Evolutionary conservation across 345 rosid species (phyloP), one percentile per base, ranked within the genome.

Genomic region (Citrus glauca): DNA sequence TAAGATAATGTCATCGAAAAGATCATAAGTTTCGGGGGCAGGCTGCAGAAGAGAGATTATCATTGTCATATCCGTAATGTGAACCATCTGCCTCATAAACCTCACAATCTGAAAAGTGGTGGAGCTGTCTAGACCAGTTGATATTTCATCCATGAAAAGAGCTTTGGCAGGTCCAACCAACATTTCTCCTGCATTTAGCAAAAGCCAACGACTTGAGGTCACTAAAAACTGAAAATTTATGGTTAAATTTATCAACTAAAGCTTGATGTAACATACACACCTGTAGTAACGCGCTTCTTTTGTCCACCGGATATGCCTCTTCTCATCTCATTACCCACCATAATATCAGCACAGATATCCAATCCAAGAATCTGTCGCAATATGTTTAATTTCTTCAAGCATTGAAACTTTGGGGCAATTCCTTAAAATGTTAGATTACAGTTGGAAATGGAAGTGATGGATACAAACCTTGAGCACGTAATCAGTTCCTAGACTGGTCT

Each of bases 281-380:
- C 93, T 8, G 91, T 90, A 32, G 90, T 90, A 22, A 88, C 88
- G 8, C 93, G 86, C 74, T 88, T 88, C 86, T 86, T 88, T 61
- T 90, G 90, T 62, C 94, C 91, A 4, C 94, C 94, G 0, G 92
- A 90, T 53, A 90, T 88, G 60, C 90, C 93, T 69, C 93, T 81
- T 69, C 87, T 85, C 93, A 90, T 88, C 1, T 86, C 89, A 83
- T 90, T 82, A 27, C 93, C 93, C 75, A 90, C 90, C 83, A 85
- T 83, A 40, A 81, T 88, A 77, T 90, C 90, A 72, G 87, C 84
- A 68, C 93, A 88, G 7, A 87, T 84, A 35, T 90, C 91, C 32
- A 88, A 71, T 66, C 93, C 93, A 8, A 90, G 86, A 57, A 88
- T 88, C 90, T 90, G 80, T 73, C 25, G 24, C 16, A 66, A 38